Percentiles rank a stretch among this genome's conserved stretches.
phyloP scores from a whole-genome alignment of 805 yeast genomes.

The Teunomyces aglyptinius region DNA sequence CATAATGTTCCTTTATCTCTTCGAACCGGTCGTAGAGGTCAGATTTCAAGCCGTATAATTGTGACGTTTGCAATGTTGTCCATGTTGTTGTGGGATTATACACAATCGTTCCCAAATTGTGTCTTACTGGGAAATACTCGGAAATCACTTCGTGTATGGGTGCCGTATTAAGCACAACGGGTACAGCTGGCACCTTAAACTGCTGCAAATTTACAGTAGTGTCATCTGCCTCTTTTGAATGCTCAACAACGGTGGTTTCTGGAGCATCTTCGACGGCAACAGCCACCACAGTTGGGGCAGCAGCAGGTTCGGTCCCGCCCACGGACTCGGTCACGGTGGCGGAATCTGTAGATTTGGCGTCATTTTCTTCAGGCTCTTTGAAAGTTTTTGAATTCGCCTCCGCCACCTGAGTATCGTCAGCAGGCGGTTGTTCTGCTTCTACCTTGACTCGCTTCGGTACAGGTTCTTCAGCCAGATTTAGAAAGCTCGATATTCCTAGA shows the following conservation, averaged over 20 bases:
- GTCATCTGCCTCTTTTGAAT: not conserved
- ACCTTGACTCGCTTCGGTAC: not conserved
- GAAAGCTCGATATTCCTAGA: slow-evolving; percentile 21
- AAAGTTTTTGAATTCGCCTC: too few relatives aligned
- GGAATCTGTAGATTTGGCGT: not conserved
- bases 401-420: too few relatives aligned
- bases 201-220: not conserved
- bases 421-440: not conserved
- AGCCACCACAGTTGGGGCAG: not conserved
- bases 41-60: slow-evolving; percentile 26
- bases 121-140: slow-evolving; percentile 30
- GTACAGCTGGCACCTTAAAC: slow-evolving; percentile 4
- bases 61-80: slow-evolving; percentile 31
- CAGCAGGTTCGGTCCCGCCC: not conserved
- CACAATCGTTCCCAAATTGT: slow-evolving; percentile 35
- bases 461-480: slow-evolving; percentile 10
- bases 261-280: not conserved
- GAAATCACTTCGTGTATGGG: slow-evolving; percentile 21
- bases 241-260: not conserved
- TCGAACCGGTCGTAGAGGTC: slow-evolving; percentile 28
- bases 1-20: slow-evolving; percentile 22
- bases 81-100: slow-evolving; percentile 58
- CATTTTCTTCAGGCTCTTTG: too few relatives aligned
- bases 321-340: not conserved
- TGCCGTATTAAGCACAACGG: slow-evolving; percentile 13